A percentile compares a stretch with the other conserved stretches of the same genome.
Conservation (phyloP, 768 basidiomycete genomes). For the Mrakia hoshinonis region DNA sequence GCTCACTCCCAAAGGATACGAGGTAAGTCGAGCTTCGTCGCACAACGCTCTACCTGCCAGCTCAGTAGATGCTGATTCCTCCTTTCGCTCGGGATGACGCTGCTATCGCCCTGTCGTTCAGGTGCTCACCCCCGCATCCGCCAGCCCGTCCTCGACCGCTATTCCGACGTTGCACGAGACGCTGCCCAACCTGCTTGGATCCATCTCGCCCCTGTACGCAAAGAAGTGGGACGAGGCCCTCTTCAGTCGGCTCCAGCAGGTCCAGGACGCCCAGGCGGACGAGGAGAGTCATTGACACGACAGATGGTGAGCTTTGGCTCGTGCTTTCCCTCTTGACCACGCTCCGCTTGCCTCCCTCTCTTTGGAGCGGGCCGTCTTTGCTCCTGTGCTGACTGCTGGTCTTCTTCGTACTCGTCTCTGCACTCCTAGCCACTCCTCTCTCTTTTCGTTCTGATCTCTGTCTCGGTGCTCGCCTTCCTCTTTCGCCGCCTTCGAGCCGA, state of each 20-base stretch:
- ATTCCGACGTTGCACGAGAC: slow-evolving; percentile 1
- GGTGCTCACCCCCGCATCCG: slow-evolving; percentile 2
- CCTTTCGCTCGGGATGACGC: no score
- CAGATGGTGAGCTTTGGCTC: neutral
- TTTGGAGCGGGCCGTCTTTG: no score
- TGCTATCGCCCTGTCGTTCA: neutral
- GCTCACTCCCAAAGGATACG: neutral
- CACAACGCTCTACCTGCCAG: no score
- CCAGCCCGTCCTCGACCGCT: neutral
- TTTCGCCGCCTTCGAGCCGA: no score
- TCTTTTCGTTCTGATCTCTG: no score
- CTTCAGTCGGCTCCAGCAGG: neutral
- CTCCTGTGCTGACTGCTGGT: no score
- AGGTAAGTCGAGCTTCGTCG: neutral
- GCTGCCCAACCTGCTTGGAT: neutral
- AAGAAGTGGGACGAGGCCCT: slow-evolving; percentile 16
- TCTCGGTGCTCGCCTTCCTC: no score
- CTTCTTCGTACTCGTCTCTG: no score
- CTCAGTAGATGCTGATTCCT: no score
- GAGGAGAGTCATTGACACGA: neutral
- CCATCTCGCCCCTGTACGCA: slow-evolving; percentile 5
- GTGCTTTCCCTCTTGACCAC: neutral
- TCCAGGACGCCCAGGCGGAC: neutral
- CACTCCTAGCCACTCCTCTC: no score
- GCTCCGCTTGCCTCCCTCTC: neutral